Base-by-base conservation (phyloP, 1,139 yeast species). In the Taphrina deformans region DNA sequence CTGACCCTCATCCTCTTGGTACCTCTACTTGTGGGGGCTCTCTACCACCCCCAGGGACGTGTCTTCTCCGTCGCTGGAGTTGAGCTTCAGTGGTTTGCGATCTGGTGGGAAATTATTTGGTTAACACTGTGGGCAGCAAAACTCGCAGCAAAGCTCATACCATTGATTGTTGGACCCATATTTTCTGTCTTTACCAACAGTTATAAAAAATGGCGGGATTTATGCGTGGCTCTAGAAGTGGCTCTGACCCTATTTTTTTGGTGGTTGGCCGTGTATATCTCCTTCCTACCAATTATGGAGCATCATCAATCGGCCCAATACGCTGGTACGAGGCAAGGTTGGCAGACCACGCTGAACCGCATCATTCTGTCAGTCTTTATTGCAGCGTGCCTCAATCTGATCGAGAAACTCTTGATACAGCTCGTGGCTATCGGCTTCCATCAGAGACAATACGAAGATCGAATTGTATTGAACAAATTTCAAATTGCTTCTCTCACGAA, bases 341-440 rank as follows among this genome's bases (percentile, higher is more conserved):
- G 81, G 81, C 78, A 78, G 67, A 68, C 67, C 26, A 71, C 72
- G 23, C 69, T 78, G 16, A 76, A 76, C 67, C 75, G 76, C 62
- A 72, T 78, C 38, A 69, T 78, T 51, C 79, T 77, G 3, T 76
- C 79, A 0, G 66, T 77, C 44, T 70, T 79, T 33, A 74, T 78
- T 31, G 73, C 77, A 4, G 73, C 79, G 1, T 69, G 77, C 53
- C 72, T 78, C 44, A 77, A 72, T 68, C 69, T 76, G 40, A 74
- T 73, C 12, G 81, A 78, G 69, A 73, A 78, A 61, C 67, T 77
- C 24, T 66, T 77, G 63, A 74, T 78, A 58, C 79, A 78, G 65
- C 69, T 76, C 67, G 71, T 79, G 66, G 77, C 80, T 1, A 78
- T 79, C n/a, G 75, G 75, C 18, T 78, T 77, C 72, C 81, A 78